Percentiles rank a stretch among this genome's conserved stretches.
phyloP scores from a whole-genome alignment of 768 basidiomycete genomes.

The Xanthoconium purpureum region DNA sequence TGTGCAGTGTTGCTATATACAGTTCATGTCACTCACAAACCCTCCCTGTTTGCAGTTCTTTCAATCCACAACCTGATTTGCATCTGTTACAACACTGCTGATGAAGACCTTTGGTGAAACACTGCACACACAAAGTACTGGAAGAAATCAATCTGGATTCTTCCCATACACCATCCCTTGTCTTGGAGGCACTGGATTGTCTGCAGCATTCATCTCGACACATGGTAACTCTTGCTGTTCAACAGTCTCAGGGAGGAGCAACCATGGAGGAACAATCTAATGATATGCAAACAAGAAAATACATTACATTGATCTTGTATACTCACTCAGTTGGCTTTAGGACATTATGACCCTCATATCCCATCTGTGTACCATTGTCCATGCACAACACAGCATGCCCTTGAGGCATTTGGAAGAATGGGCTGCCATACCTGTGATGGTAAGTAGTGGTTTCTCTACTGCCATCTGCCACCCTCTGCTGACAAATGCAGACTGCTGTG shows the following conservation, averaged over 20 bases:
- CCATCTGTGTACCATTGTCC: too few relatives aligned
- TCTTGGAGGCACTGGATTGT: constrained; percentile 3
- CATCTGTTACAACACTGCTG: neutral
- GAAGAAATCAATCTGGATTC: constrained; percentile 30
- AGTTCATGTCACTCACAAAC: neutral
- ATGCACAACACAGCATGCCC: too few relatives aligned
- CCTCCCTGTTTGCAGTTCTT: neutral
- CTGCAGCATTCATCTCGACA: neutral
- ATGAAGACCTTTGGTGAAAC: constrained; percentile 24
- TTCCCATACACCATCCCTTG: neutral
- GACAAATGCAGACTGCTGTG: too few relatives aligned
- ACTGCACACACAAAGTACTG: constrained; percentile 23
- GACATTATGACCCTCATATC: too few relatives aligned
- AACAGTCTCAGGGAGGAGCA: neutral
- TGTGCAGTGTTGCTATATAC: neutral
- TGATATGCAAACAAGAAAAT: too few relatives aligned
- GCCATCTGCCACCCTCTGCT: too few relatives aligned
- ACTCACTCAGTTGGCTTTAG: too few relatives aligned
- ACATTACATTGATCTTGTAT: too few relatives aligned
- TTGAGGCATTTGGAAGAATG: too few relatives aligned
- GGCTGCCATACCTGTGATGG: too few relatives aligned
- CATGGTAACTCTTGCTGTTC: neutral
- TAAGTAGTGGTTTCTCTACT: too few relatives aligned
- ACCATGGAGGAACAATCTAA: neutral
- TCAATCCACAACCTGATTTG: neutral